Conservation (phyloP, 306 rosid species). For the Medicago lupulina region DNA sequence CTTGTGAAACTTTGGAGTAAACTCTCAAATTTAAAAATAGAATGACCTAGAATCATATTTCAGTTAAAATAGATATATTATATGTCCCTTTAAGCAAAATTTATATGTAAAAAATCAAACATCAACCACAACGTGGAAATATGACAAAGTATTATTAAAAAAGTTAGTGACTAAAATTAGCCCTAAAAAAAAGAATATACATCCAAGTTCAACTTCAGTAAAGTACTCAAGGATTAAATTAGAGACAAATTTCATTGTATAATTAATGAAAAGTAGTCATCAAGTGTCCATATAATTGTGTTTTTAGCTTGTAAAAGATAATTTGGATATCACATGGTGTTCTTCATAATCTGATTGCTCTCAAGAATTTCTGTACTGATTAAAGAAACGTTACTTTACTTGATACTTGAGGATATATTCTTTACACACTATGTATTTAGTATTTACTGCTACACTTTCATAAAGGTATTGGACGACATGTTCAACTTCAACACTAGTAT, state of each 20-base stretch:
- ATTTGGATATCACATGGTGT: not conserved
- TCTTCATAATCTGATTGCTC: not conserved
- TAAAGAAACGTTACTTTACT: constrained; percentile 8
- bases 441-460: constrained; percentile 14
- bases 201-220: not conserved
- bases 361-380: not conserved
- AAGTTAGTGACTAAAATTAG: not conserved
- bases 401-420: not conserved
- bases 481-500: not conserved
- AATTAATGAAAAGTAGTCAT: no score
- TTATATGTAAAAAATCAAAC: no score
- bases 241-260: not conserved
- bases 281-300: not conserved
- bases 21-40: no score
- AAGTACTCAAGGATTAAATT: not conserved
- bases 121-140: no score
- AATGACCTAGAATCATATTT: no score
- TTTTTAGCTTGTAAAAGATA: not conserved
- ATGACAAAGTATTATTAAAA: no score
- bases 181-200: not conserved
- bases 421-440: not conserved
- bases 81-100: no score
- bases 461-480: not conserved
- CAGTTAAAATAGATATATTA: no score
- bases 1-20: no score